phyloP scores from a whole-genome alignment of 352 stramenopile species.

The Pseudoperonospora humuli region DNA sequence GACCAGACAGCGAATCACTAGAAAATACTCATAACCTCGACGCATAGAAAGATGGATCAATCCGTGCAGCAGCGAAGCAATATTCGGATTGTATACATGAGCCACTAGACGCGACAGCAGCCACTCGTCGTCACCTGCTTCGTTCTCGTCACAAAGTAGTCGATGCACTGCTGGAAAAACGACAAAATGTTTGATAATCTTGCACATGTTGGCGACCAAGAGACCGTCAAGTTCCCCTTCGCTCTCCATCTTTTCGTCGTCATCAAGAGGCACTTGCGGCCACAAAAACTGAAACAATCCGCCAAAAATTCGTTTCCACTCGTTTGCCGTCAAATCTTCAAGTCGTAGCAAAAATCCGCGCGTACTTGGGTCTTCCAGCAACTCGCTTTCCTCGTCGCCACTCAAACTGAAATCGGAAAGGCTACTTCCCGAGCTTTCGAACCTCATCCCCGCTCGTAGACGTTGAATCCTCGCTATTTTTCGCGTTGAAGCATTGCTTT shows the following conservation, averaged over 20 bases:
- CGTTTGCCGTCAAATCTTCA: slow-evolving; percentile 49
- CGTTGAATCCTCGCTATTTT: slow-evolving; percentile 34
- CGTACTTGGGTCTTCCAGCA: slow-evolving; percentile 24
- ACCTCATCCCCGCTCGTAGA: slow-evolving; percentile 31
- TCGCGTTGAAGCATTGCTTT: slow-evolving; percentile 26
- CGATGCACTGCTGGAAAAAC: slow-evolving; percentile 55
- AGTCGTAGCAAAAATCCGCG: slow-evolving; percentile 59
- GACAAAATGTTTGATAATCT: slow-evolving; percentile 61
- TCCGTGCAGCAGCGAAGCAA: slow-evolving; percentile 51
- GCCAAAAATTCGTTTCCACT: slow-evolving; percentile 71
- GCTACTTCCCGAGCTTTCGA: slow-evolving; percentile 36
- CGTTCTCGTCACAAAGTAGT: slow-evolving; percentile 39
- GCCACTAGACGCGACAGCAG: slow-evolving; percentile 37
- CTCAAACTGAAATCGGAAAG: slow-evolving; percentile 31
- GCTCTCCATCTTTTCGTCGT: slow-evolving; percentile 1
- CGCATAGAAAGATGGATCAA: slow-evolving; percentile 58
- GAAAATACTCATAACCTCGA: slow-evolving; percentile 30
- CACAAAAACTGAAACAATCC: slow-evolving; percentile 54
- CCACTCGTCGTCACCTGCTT: slow-evolving; percentile 24
- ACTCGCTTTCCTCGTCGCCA: slow-evolving; percentile 20
- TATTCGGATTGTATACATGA: slow-evolving; percentile 57
- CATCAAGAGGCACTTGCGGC: slow-evolving; percentile 5
- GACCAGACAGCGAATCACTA: slow-evolving; percentile 48
- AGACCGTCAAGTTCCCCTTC: slow-evolving; percentile 45
- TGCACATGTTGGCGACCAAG: slow-evolving; percentile 60